These are phyloP conservation scores for Elaeagnus macrophylla DNA, from an alignment of 306 rosid genomes.

Conservation along the genomic window DNA sequence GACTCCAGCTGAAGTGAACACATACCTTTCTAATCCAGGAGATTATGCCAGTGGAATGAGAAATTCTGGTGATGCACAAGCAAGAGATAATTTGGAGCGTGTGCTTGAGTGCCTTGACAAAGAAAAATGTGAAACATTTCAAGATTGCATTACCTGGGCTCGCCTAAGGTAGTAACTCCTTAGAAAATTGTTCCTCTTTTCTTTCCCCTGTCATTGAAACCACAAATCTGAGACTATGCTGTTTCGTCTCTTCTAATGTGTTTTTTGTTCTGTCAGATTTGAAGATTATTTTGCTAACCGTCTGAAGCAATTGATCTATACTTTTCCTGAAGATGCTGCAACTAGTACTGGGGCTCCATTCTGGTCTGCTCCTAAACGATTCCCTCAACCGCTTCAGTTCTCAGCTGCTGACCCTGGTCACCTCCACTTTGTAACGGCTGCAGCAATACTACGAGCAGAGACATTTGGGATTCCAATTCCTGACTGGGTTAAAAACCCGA, in stretches of 20 bases:
- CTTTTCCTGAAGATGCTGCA: conserved; percentile 23
- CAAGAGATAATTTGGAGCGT: conserved; percentile 22
- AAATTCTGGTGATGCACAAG: conserved; percentile 27
- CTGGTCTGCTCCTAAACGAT: conserved; percentile 26
- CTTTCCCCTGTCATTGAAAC: too few species aligned
- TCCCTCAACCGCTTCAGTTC: conserved; percentile 17
- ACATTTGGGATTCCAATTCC: conserved; percentile 16
- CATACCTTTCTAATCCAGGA: conserved; percentile 13
- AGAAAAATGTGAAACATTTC: conserved; percentile 16
- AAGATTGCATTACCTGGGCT: conserved; percentile 25
- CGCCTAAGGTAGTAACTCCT: conserved; percentile 12
- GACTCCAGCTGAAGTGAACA: conserved; percentile 21
- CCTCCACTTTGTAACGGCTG: conserved; percentile 16
- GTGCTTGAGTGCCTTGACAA: conserved; percentile 20
- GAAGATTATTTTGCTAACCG: conserved; percentile 22
- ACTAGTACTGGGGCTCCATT: conserved; percentile 23
- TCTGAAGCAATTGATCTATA: conserved; percentile 20
- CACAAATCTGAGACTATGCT: too few species aligned
- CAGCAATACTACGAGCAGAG: conserved; percentile 21
- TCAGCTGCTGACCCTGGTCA: conserved; percentile 17
- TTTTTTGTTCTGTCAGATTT: conserved; percentile 8
- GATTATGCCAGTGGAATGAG: conserved; percentile 15
- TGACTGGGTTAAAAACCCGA: conserved; percentile 18
- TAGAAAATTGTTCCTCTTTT: neutral
- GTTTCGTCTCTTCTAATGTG: neutral